Evolutionary conservation across 2,329 filamentous ascomycete species (phyloP), one percentile per base, ranked within the genome.

Genomic region (Arthrinium phaeospermum): DNA sequence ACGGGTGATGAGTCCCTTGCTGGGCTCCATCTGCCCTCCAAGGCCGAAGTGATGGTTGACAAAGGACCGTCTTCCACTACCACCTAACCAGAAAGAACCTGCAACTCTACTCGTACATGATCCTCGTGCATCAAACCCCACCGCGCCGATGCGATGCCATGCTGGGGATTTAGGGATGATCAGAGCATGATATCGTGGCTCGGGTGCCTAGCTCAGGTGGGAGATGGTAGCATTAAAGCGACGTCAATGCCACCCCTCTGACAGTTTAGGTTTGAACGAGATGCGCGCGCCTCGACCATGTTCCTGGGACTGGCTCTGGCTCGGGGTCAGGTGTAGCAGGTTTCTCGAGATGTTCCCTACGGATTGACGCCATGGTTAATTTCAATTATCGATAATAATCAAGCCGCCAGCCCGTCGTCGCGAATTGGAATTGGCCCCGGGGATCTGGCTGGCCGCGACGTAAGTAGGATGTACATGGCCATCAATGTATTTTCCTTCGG

Each of bases 71-170:
- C 64, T 68, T 68, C 57, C 16, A 13, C 24, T 61, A 37, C 53
- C 19, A 37, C 27, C 51, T 14, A 12, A 68, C 22, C 61, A 47
- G 27, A 30, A 30, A 30, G 27, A 30, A 53, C 64, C 14, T 37
- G 64, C n/a, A 68, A 12, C 19, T 14, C 14, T 24, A n/a, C n/a
- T n/a, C n/a, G n/a, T n/a, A 24, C n/a, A 22, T 45, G 44, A 68
- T 68, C 41, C 30, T 30, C 67, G 41, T 45, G 41, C 27, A 68
- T 68, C 67, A 47, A 64, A 64, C 57, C 34, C 57, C 57, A 64
- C 57, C 19, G 27, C 44, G n/a, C 67, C 67, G 67, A 68, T 68
- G 45, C 67, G 41, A 68, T 61, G 53, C 53, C 22, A 68, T 68
- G 41, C 41, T 46, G 45, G 67, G 41, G 67, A 47, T 46, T 45